Percentiles rank a stretch among this genome's conserved stretches.
Conservation (phyloP, 1,139 yeast species). For the Saccharomyces hybrid region DNA sequence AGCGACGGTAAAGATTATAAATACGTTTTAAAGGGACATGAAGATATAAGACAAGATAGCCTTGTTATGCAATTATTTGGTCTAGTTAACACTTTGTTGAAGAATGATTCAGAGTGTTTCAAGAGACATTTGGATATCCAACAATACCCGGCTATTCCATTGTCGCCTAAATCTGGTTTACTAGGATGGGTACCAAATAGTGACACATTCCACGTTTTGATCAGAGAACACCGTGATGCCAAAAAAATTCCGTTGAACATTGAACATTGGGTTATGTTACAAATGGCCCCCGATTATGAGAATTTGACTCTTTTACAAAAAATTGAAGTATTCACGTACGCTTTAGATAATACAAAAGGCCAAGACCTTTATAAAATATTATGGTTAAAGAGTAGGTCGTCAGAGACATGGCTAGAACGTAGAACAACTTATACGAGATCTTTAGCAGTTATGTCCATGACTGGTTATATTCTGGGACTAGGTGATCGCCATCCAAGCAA, state of each 20-base stretch:
- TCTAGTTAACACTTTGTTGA: constrained; percentile 79
- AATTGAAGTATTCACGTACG: constrained; percentile 94
- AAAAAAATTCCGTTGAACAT: constrained; percentile 83
- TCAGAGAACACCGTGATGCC: constrained; percentile 87
- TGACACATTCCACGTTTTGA: constrained; percentile 91
- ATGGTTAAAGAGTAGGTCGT: constrained; percentile 93
- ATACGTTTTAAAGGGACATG: constrained; percentile 86
- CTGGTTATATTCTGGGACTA: constrained; percentile 88
- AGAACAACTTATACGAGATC: constrained; percentile 95
- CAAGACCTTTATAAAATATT: constrained; percentile 92
- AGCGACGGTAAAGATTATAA: constrained; percentile 88
- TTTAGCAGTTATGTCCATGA: constrained; percentile 98
- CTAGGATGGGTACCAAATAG: constrained; percentile 97
- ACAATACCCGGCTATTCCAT: constrained; percentile 85
- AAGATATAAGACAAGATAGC: constrained; percentile 95
- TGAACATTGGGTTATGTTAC: constrained; percentile 92
- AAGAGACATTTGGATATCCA: constrained; percentile 93
- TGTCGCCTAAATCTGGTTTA: constrained; percentile 92
- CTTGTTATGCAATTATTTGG: constrained; percentile 98
- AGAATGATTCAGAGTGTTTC: constrained; percentile 92
- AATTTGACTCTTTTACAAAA: constrained; percentile 80
- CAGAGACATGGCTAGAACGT: constrained; percentile 97
- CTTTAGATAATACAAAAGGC: constrained; percentile 91
- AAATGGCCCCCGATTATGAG: constrained; percentile 98
- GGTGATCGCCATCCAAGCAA: constrained; percentile 99